A percentile compares a stretch with the other conserved stretches of the same genome.
Evolutionary conservation across 306 rosid species (phyloP).

Genomic region (Adenanthera pavonina): DNA sequence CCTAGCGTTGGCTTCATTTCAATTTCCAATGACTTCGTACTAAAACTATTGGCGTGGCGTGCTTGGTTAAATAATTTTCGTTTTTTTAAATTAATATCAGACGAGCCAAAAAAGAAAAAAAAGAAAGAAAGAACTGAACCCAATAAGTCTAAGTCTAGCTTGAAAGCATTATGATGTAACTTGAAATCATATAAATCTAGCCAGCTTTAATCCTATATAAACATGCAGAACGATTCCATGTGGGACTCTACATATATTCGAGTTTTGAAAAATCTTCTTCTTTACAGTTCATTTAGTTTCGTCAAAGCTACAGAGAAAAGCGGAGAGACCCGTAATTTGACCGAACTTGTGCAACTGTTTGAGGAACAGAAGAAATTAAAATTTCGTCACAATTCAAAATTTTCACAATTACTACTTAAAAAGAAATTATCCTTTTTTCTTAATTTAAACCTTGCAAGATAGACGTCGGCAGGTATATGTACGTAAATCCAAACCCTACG

Average conservation of each 20-base stretch:
- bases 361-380: conserved; percentile 8
- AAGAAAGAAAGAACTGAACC: background rate
- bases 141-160: background rate
- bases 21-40: conserved; percentile 17
- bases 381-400: background rate
- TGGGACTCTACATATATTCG: background rate
- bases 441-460: background rate
- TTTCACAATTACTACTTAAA: background rate
- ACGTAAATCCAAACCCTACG: background rate
- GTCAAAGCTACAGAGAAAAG: conserved; percentile 14
- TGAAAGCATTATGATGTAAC: conserved; percentile 27
- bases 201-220: background rate
- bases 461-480: background rate
- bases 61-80: conserved; percentile 44
- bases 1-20: conserved; percentile 36
- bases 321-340: background rate
- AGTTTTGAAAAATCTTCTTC: background rate
- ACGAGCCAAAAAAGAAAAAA: background rate
- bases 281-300: conserved; percentile 34
- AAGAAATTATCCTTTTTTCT: background rate
- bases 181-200: conserved; percentile 1
- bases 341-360: background rate
- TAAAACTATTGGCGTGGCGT: conserved; percentile 30
- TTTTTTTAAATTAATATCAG: background rate
- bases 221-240: conserved; percentile 17